Percentiles rank a stretch among this genome's conserved stretches.
Conservation (phyloP, 116 monocot genomes). For the Dioscorea cayenensis region DNA sequence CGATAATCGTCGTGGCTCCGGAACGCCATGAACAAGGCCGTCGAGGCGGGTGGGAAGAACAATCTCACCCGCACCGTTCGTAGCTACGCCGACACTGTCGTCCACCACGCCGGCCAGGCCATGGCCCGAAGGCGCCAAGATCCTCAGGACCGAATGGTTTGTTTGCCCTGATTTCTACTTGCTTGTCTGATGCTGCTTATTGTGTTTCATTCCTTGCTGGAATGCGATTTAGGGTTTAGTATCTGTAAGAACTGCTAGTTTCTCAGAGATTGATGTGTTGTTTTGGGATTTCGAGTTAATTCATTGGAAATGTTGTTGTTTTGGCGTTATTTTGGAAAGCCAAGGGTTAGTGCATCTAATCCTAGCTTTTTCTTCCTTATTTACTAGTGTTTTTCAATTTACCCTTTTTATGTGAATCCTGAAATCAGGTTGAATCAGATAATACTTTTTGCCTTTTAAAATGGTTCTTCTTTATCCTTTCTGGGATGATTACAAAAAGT, state of each 20-base stretch:
- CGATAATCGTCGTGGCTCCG: slow-evolving; percentile 55
- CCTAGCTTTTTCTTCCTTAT: too few species aligned
- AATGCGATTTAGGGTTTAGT: too few species aligned
- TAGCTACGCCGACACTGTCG: slow-evolving; percentile 67
- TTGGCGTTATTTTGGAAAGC: neutral
- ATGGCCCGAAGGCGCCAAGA: slow-evolving; percentile 73
- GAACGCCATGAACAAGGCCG: slow-evolving; percentile 58
- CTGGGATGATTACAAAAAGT: too few species aligned
- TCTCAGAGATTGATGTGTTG: too few species aligned
- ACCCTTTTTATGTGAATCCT: too few species aligned
- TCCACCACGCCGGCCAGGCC: slow-evolving; percentile 83
- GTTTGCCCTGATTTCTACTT: neutral
- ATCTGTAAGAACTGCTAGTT: too few species aligned
- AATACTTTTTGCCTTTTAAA: too few species aligned
- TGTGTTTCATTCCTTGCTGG: neutral
- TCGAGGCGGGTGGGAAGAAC: slow-evolving; percentile 51
- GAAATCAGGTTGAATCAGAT: too few species aligned
- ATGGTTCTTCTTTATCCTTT: too few species aligned
- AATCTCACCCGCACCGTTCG: slow-evolving; percentile 60
- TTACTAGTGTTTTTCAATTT: too few species aligned
- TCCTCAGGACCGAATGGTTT: slow-evolving; percentile 63
- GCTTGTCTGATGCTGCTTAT: too few species aligned
- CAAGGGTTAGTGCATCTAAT: neutral
- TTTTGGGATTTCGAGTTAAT: too few species aligned
- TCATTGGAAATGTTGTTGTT: neutral